Base-by-base conservation (phyloP, 306 rosid species). In the Sesbania bispinosa region DNA sequence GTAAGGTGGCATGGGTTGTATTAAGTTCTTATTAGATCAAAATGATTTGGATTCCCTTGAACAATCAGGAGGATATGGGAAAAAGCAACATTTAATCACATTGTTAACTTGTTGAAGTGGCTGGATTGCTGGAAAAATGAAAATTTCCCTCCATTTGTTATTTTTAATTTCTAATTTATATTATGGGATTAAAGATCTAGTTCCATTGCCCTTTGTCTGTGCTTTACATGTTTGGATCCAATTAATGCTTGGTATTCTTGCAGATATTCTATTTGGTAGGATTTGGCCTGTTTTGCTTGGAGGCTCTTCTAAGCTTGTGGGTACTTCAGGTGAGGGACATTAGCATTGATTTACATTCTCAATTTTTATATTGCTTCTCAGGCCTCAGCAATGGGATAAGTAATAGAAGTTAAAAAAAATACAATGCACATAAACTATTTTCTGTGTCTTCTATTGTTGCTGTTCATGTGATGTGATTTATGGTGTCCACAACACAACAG, bases 221-320 rank as follows among this genome's bases (percentile, higher is more conserved):
- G 7, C 73, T 52, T 58, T 73, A 11, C 24, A 6, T 38, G 62
- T 51, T 69, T 54, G 65, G 63, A 14, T 70, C 63, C 36, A 46
- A 30, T 58, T 10, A 24, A 61, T 76, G 48, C 27, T 75, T 20
- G 41, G 26, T 39, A 52, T 62, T 55, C 6, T 66, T 83, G 72
- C 92, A 95, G 99, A 81, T 95, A 68, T 91, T 91, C 87, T 95
- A 95, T 86, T 64, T 95, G 62, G 69, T 89, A 71, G 99, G 99
- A 62, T 95, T 95, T 77, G 99, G 80, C 27, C 71, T 95, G 68
- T 95, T 95, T 85, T 95, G 99, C 93, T 85, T 95, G 84, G 99
- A 95, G 79, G 16, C 93, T 13, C 97, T 95, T 83, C 85, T 95
- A 75, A 95, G 98, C 82, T 84, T 86, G 77, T 93, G 98, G 98